Base-by-base conservation (phyloP, 805 yeast genomes). In the Barnettozyma sucrosica region DNA sequence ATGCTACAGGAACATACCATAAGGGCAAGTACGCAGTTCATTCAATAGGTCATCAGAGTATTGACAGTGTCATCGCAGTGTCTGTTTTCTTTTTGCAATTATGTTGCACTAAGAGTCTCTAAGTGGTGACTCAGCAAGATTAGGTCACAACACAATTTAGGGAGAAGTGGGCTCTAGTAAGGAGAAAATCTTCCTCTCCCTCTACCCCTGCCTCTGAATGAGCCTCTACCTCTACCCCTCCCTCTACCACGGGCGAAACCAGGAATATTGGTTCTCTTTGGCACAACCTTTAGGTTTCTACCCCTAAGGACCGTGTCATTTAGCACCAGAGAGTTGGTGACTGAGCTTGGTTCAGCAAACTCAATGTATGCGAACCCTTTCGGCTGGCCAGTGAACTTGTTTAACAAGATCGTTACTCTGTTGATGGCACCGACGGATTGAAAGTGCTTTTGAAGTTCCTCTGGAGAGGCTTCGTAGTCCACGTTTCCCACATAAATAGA, bases 281-380 rank as follows among this genome's bases (percentile, higher is more conserved):
- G 82, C 32, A 74, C 70, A 28, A 89, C 93, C 62, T 83, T 86
- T 56, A 89, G 69, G 51, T 76, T 77, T 49, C 95, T 74, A 21
- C 85, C 90, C 55, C 79, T 72, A 60, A 89, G 81, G 23, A 71
- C 67, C 1, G 83, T 69, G 26, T 84, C 92, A 57, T 86, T 80
- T 51, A 83, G 68, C 14, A 73, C 69, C 37, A 87, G 70, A 1
- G 95, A 95, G 51, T 75, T 72, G 18, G 76, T 69, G 7, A 86
- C 89, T 11, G 75, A 71, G n/a, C 74, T 72, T 11, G 79, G 75
- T 58, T 77, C 85, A n/a, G 81, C 76, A 60, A 87, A 89, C 63
- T 89, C 96, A 52, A 89, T 75, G 64, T 87, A 89, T 2, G 96
- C 96, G 67, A 75, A 87, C 1, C 96, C 96, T 65, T 84, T 84